Base-by-base conservation (phyloP, 2,329 filamentous ascomycete species). In the Aspergillus neotritici region DNA sequence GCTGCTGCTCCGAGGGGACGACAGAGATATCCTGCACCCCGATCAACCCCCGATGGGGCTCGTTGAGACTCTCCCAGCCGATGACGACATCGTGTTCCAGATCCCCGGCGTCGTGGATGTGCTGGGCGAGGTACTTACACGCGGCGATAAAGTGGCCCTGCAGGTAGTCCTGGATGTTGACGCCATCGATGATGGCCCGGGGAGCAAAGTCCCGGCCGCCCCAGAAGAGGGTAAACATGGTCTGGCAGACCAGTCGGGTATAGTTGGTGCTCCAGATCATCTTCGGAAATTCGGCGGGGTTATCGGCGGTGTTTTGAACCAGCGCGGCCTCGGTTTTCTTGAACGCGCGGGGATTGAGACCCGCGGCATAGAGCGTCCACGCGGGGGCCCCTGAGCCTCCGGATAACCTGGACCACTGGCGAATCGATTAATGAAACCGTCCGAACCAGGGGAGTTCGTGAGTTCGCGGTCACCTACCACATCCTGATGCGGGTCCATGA, bases 201-300 rank as follows among this genome's bases (percentile, higher is more conserved):
- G 94, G 94, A 1, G 93, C 87, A 71, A 96, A 97, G 57, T 94
- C 87, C 50, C 76, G 81, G 30, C 93, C 93, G 7, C 78, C 90
- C 64, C 94, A 98, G 71, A 95, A 98, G 40, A 97, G 71, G 0
- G 91, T 95, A 63, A 96, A 97, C 54, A 97, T 88, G 35, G 88
- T 90, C 53, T 90, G 87, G 38, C 84, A 86, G 3, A 85, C 90
- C 38, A 97, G 74, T 16, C 93, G 80, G 49, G 82, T 86, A 66
- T 98, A 98, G 63, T 98, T 98, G 40, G 94, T 97, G 12, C 91
- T 89, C 93, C 93, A 98, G 45, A 97, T 91, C 94, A 98, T 98
- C 71, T 96, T 97, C 16, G 93, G 93, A 53, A 91, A 98, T 1
- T 83, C 77, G 17, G 83, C 83, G 7, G 90, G 88, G 14, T 94